Conservation (phyloP, 805 yeast genomes). For the Cyberlindnera euphorbiae region DNA sequence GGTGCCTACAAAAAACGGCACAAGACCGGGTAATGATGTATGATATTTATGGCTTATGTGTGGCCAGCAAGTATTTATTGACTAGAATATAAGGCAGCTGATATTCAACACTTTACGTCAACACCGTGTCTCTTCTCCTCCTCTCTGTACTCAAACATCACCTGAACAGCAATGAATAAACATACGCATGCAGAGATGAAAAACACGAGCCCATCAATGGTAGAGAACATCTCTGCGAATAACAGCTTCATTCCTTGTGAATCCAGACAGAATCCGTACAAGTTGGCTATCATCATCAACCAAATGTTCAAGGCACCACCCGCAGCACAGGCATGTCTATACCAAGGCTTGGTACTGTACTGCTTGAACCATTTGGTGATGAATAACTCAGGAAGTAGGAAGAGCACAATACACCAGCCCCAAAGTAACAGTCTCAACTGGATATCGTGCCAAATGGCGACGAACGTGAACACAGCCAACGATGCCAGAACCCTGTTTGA, state of each 20-base stretch:
- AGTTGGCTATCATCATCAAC: slow-evolving; percentile 97
- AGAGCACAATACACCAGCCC: slow-evolving; percentile 94
- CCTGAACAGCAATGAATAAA: slow-evolving; percentile 80
- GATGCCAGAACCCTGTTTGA: slow-evolving; percentile 67
- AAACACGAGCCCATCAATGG: slow-evolving; percentile 62
- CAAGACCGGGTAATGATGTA: background rate
- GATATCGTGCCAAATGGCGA: slow-evolving; percentile 98
- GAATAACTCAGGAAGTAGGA: slow-evolving; percentile 78
- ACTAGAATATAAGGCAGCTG: no score
- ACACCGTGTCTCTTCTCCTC: slow-evolving; percentile 80
- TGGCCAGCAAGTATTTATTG: background rate
- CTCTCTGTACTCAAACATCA: slow-evolving; percentile 92
- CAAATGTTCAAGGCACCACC: slow-evolving; percentile 91
- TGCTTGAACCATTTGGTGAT: slow-evolving; percentile 45
- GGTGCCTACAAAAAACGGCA: slow-evolving; percentile 65
- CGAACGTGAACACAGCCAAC: slow-evolving; percentile 86
- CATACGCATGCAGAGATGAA: slow-evolving; percentile 56
- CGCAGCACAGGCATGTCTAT: slow-evolving; percentile 71
- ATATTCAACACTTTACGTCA: slow-evolving; percentile 61
- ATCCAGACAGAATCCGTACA: slow-evolving; percentile 93
- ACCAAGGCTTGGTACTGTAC: slow-evolving; percentile 53
- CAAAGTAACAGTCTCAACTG: slow-evolving; percentile 80
- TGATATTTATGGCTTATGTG: background rate
- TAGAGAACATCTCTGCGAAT: slow-evolving; percentile 64
- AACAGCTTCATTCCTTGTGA: slow-evolving; percentile 73